A percentile compares a stretch with the other conserved stretches of the same genome.
Evolutionary conservation across 352 stramenopile species (phyloP).

Genomic region (Pythium myriotylum): DNA sequence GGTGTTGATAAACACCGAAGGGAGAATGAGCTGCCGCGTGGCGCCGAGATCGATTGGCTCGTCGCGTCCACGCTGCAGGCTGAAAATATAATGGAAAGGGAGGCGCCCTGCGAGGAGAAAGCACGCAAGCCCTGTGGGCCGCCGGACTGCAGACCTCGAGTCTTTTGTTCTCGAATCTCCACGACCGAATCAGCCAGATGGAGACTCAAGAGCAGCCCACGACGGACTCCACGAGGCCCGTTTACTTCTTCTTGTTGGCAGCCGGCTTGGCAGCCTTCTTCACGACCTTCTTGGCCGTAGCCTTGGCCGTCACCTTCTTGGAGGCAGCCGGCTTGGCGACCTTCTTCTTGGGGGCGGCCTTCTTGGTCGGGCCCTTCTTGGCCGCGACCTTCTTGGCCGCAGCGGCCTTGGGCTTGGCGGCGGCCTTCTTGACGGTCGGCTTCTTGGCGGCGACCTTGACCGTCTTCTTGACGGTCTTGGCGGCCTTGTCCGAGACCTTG

Average conservation of each 20-base stretch:
- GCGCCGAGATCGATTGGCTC: not conserved
- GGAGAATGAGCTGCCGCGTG: conserved; percentile 17
- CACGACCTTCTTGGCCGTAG: conserved; percentile 38
- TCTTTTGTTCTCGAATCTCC: not conserved
- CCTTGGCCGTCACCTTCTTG: conserved; percentile 41
- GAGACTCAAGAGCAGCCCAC: not conserved
- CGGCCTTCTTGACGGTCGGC: conserved; percentile 44
- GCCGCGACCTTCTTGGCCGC: conserved; percentile 62
- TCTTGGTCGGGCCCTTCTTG: conserved; percentile 74
- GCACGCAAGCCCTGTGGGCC: not conserved
- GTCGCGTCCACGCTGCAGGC: not conserved
- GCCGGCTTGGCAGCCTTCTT: conserved; percentile 41
- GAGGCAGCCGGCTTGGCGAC: conserved; percentile 29
- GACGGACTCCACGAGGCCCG: not conserved
- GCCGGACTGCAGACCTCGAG: not conserved
- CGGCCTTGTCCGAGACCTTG: conserved; percentile 62
- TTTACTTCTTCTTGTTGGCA: conserved; percentile 54
- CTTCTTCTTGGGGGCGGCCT: conserved; percentile 46
- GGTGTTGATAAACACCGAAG: conserved; percentile 91
- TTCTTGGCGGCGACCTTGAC: conserved; percentile 40
- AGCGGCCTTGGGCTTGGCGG: conserved; percentile 36
- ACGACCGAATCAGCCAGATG: not conserved
- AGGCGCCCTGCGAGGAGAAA: not conserved
- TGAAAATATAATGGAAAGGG: not conserved
- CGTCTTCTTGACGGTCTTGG: conserved; percentile 47